Percentiles rank a stretch among this genome's conserved stretches.
These are phyloP conservation scores for Coemansia sp. DNA, from an alignment of 192 early-diverging fungal species.

Conservation along the genomic window DNA sequence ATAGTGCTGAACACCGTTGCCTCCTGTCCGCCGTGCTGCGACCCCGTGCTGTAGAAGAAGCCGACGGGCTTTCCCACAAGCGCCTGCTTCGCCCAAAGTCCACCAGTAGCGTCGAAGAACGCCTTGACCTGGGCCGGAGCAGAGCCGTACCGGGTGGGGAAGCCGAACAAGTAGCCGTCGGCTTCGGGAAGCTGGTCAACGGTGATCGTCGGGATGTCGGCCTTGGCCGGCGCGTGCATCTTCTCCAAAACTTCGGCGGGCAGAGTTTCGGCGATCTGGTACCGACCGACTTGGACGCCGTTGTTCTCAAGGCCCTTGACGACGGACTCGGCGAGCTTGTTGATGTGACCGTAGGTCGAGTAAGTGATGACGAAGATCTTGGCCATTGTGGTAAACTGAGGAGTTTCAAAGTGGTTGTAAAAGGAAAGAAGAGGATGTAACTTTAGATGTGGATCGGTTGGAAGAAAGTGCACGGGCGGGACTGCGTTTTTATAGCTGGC, in stretches of 20 bases:
- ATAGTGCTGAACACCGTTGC: constrained; percentile 64
- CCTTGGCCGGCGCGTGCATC: constrained; percentile 63
- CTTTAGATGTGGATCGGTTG: too few species aligned
- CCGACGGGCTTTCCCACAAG: constrained; percentile 72
- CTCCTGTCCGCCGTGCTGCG: constrained; percentile 82
- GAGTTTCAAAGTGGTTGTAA: too few species aligned
- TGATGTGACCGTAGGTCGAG: constrained; percentile 72
- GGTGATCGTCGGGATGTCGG: constrained; percentile 57
- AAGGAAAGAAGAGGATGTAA: too few species aligned
- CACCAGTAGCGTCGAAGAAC: constrained; percentile 65
- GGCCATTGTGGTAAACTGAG: constrained; percentile 11
- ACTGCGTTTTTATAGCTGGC: too few species aligned
- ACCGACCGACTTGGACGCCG: constrained; percentile 55
- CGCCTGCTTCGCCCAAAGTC: constrained; percentile 57
- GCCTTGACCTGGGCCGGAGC: constrained; percentile 76
- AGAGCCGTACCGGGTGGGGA: constrained; percentile 69
- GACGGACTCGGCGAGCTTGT: constrained; percentile 62
- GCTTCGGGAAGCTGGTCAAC: constrained; percentile 57
- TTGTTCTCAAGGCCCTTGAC: constrained; percentile 62
- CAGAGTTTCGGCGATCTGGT: constrained; percentile 64
- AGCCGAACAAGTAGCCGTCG: constrained; percentile 70
- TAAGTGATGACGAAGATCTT: constrained; percentile 69
- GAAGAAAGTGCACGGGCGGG: too few species aligned
- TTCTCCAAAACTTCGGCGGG: constrained; percentile 63
- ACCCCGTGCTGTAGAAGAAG: constrained; percentile 69